Conservation (phyloP, 2,329 filamentous ascomycete genomes). For the Xylariaceae sp. region DNA sequence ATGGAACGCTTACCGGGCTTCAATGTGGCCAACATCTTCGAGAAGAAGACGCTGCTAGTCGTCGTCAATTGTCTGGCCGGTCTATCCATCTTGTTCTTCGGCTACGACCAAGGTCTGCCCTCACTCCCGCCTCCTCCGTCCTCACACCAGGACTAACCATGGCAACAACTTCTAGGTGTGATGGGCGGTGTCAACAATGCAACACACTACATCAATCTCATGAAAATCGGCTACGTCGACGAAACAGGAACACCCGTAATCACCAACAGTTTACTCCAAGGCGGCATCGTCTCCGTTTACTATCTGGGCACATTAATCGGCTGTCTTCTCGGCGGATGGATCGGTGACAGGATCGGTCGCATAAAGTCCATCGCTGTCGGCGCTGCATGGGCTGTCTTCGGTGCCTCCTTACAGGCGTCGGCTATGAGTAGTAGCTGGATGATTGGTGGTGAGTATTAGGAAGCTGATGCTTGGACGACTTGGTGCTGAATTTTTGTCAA, state of each 20-base stretch:
- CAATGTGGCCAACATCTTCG: slow-evolving; percentile 32
- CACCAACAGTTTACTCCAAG: slow-evolving; percentile 55
- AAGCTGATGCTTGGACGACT: too few species aligned
- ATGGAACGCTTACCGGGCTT: slow-evolving; percentile 32
- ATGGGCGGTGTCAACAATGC: slow-evolving; percentile 64
- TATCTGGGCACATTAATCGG: slow-evolving; percentile 60
- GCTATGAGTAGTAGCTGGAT: slow-evolving; percentile 65
- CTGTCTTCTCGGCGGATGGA: slow-evolving; percentile 56
- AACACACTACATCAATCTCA: slow-evolving; percentile 57
- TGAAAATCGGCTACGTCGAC: slow-evolving; percentile 59
- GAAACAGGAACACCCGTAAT: slow-evolving; percentile 46
- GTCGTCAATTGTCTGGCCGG: slow-evolving; percentile 57
- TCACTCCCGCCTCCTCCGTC: neutral
- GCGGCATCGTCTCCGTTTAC: slow-evolving; percentile 53
- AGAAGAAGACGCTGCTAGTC: slow-evolving; percentile 31
- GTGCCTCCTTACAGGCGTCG: slow-evolving; percentile 59
- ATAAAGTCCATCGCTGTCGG: slow-evolving; percentile 59
- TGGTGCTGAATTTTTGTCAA: neutral
- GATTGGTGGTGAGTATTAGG: slow-evolving; percentile 51
- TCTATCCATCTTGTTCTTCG: slow-evolving; percentile 65
- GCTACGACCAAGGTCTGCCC: slow-evolving; percentile 45
- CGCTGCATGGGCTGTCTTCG: slow-evolving; percentile 52
- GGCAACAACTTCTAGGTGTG: slow-evolving; percentile 28
- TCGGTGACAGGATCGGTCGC: slow-evolving; percentile 58
- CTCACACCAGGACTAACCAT: neutral